These are phyloP conservation scores for Talaromyces borbonicus DNA, from an alignment of 495 filamentous ascomycete genomes.

Conservation along the genomic window DNA sequence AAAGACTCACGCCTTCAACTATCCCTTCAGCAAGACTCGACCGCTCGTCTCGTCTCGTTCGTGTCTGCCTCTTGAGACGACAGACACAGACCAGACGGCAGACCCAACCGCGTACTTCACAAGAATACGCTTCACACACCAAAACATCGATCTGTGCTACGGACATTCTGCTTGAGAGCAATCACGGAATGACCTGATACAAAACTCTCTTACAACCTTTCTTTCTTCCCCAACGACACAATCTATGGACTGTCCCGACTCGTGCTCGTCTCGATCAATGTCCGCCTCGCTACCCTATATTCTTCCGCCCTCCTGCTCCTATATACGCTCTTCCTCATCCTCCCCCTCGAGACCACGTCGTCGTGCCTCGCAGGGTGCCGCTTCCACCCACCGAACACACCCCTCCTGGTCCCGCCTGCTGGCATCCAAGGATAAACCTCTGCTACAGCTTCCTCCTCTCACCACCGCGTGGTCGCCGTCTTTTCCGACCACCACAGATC, in stretches of 20 bases:
- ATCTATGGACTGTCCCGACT: background rate
- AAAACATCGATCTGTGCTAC: too few species aligned
- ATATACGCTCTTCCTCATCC: background rate
- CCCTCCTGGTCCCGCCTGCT: conserved; percentile 1
- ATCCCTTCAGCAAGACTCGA: background rate
- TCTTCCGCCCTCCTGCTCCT: background rate
- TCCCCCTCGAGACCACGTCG: conserved; percentile 5
- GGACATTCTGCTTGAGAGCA: too few species aligned
- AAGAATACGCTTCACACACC: too few species aligned
- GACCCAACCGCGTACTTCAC: too few species aligned
- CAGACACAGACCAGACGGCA: too few species aligned
- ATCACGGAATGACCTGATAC: conserved; percentile 1
- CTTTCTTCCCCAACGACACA: background rate
- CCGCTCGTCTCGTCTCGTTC: background rate
- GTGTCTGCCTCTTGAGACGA: too few species aligned
- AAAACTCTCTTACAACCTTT: too few species aligned
- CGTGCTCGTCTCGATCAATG: conserved; percentile 2
- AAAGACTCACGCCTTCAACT: background rate
- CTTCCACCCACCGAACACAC: conserved; percentile 1
- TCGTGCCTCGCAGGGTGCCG: conserved; percentile 4
- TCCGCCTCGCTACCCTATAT: background rate
- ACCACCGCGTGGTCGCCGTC: background rate
- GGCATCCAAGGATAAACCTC: conserved; percentile 1
- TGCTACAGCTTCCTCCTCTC: conserved; percentile 1
- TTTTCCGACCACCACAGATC: background rate